Conservation (phyloP, 805 yeast species). For the Kodamaea jinghongensis region DNA sequence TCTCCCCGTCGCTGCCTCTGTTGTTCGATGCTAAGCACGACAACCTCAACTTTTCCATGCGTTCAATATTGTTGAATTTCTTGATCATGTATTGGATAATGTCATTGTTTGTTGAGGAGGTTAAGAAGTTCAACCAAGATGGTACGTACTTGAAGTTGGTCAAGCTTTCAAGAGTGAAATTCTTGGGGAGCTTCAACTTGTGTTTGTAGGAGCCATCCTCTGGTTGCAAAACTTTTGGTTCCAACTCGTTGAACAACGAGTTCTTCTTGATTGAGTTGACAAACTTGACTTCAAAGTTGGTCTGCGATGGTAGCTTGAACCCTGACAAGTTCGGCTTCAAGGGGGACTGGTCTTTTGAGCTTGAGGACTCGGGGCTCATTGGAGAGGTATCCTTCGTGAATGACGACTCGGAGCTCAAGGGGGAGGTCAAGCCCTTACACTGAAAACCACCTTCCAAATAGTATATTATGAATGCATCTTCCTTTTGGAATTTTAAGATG, state of each 20-base stretch:
- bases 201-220: slow-evolving; percentile 6
- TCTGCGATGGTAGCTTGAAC: slow-evolving; percentile 41
- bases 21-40: slow-evolving; percentile 13
- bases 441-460: slow-evolving; percentile 30
- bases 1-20: slow-evolving; percentile 1
- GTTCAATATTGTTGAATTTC: slow-evolving; percentile 39
- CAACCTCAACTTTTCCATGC: slow-evolving; percentile 36
- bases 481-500: slow-evolving; percentile 25
- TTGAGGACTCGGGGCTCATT: neutral
- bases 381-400: neutral
- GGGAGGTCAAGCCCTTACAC: neutral
- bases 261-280: slow-evolving; percentile 36
- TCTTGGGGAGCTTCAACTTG: slow-evolving; percentile 10
- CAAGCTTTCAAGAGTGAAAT: slow-evolving; percentile 1
- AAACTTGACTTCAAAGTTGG: slow-evolving; percentile 34
- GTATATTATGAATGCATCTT: slow-evolving; percentile 18
- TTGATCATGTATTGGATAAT: slow-evolving; percentile 24
- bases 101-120: slow-evolving; percentile 16
- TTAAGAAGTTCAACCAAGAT: slow-evolving; percentile 30
- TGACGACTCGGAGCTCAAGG: neutral
- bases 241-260: slow-evolving; percentile 13
- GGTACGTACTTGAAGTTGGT: slow-evolving; percentile 21
- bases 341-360: neutral
- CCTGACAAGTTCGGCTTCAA: slow-evolving; percentile 28
- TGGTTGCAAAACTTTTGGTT: neutral